A percentile compares a stretch with the other conserved stretches of the same genome.
Conservation (phyloP, 169 alveolate species). For the Toxoplasma gondii region DNA sequence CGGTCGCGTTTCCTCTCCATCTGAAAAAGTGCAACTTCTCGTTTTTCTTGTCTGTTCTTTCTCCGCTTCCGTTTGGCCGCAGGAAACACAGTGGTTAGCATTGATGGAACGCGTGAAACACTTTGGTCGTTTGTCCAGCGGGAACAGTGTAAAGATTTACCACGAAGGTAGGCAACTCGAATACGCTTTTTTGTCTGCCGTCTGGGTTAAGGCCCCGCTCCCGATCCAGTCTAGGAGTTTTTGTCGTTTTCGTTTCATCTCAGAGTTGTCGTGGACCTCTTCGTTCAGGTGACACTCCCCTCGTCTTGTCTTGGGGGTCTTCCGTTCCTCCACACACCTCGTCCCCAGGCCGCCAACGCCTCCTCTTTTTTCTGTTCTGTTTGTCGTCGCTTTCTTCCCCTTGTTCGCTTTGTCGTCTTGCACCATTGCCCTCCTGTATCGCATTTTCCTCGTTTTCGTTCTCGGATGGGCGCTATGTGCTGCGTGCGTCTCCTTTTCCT, state of each 20-base stretch:
- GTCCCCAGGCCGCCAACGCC: not conserved
- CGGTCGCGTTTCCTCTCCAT: not conserved
- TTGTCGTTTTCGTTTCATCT: not conserved
- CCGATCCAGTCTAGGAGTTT: no score
- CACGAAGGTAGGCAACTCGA: not conserved
- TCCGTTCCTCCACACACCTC: no score
- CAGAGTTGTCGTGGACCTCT: not conserved
- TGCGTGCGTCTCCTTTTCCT: no score
- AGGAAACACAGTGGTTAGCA: slow-evolving; percentile 12
- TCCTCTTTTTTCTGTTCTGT: not conserved
- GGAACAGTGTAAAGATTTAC: slow-evolving; percentile 15
- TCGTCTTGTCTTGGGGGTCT: no score
- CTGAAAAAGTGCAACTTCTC: no score
- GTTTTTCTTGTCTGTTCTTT: no score
- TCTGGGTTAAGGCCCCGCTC: not conserved
- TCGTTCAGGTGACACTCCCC: no score
- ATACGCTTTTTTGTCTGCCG: not conserved
- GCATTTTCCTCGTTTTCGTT: not conserved
- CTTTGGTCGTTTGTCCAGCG: not conserved
- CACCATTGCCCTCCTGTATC: not conserved
- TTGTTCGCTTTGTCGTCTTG: not conserved
- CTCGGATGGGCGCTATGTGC: no score
- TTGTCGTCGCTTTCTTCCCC: not conserved
- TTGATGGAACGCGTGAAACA: not conserved
- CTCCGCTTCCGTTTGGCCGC: not conserved